Percentiles rank a stretch among this genome's conserved stretches.
These are phyloP conservation scores for Corymbia calophylla DNA, from an alignment of 441 rosid genomes.

Conservation along the genomic window DNA sequence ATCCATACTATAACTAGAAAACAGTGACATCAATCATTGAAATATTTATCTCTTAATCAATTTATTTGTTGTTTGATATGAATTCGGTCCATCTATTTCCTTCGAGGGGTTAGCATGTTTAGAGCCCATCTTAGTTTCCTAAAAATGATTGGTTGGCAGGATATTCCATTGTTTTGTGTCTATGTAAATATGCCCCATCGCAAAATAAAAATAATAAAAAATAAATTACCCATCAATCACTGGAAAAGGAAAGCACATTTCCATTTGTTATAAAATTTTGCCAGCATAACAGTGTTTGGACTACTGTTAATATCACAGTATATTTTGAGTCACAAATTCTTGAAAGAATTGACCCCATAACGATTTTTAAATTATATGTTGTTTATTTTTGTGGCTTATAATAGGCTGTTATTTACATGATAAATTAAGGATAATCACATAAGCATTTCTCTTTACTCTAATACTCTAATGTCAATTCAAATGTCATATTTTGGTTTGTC, in stretches of 20 bases:
- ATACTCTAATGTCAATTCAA: too few relatives aligned
- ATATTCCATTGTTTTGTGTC: neutral
- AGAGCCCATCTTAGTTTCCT: neutral
- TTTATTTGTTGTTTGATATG: neutral
- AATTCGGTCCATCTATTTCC: neutral
- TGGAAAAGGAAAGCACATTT: too few relatives aligned
- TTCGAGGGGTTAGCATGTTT: neutral
- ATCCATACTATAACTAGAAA: neutral
- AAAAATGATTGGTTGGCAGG: neutral
- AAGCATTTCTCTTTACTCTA: too few relatives aligned
- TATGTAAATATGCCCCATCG: neutral
- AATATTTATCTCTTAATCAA: neutral
- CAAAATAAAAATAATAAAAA: too few relatives aligned
- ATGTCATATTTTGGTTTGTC: too few relatives aligned
- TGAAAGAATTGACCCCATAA: neutral
- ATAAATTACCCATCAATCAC: too few relatives aligned
- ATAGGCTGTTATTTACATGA: neutral
- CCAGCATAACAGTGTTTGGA: neutral
- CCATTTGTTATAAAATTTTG: neutral
- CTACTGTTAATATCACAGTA: neutral
- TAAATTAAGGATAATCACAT: neutral
- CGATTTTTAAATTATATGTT: too few relatives aligned
- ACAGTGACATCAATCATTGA: neutral
- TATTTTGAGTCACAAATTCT: neutral
- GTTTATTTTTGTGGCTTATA: too few relatives aligned